Evolutionary conservation across 148 eudicot species (phyloP).

Genomic region (Cornus controversa): DNA sequence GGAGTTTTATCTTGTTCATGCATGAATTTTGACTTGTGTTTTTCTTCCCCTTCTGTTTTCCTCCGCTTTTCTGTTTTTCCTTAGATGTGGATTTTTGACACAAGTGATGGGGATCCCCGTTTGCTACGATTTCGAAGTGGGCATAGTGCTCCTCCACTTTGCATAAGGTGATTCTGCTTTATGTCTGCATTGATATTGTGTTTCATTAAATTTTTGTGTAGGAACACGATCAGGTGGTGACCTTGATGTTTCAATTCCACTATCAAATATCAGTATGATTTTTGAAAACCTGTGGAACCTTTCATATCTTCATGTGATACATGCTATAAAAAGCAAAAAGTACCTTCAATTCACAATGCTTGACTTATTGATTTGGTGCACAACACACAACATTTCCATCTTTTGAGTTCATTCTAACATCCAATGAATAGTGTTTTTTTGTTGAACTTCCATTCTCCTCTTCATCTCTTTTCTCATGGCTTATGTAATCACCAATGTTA

Average conservation of each 20-base stretch:
- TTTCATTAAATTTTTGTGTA: background rate
- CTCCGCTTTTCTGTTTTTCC: constrained; percentile 13
- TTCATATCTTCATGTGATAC: background rate
- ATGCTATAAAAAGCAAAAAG: too few species aligned
- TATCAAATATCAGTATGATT: background rate
- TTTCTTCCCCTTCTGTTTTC: background rate
- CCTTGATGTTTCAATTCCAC: background rate
- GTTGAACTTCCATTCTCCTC: background rate
- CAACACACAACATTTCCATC: background rate
- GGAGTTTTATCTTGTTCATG: background rate
- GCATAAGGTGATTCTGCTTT: constrained; percentile 57
- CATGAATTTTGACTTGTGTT: background rate
- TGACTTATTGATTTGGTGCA: background rate
- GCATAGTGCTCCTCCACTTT: constrained; percentile 97
- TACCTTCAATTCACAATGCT: background rate
- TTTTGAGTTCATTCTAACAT: background rate
- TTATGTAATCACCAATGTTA: too few species aligned
- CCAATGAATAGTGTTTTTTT: background rate
- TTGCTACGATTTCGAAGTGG: constrained; percentile 93
- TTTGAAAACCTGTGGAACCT: background rate
- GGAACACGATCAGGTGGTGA: background rate
- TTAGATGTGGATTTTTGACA: constrained; percentile 96
- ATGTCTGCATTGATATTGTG: background rate
- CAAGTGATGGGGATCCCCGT: constrained; percentile 94
- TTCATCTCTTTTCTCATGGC: too few species aligned